phyloP scores from a whole-genome alignment of 2,329 filamentous ascomycete genomes.

The Akanthomyces muscarius region DNA sequence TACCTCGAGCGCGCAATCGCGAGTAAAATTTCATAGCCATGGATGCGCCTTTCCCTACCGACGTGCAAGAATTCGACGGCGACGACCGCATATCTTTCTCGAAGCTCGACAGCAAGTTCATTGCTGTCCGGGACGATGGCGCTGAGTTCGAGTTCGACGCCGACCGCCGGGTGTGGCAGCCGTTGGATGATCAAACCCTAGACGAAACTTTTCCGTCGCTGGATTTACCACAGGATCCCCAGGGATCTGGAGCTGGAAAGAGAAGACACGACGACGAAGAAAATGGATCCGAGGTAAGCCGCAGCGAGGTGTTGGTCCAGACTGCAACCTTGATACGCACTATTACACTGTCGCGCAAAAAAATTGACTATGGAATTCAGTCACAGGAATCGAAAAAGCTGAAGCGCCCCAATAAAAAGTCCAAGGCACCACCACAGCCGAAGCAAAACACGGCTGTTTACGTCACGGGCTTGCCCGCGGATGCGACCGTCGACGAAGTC shows the following conservation, averaged over 20 bases:
- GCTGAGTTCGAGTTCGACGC: conserved; percentile 80
- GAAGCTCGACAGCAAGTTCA: conserved; percentile 74
- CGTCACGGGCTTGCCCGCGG: conserved; percentile 78
- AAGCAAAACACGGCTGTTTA: conserved; percentile 85
- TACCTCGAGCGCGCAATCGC: not conserved
- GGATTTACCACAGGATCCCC: not conserved
- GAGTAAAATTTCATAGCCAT: conserved; percentile 23
- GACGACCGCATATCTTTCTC: conserved; percentile 86
- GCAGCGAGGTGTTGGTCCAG: not conserved
- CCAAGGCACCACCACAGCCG: conserved; percentile 46
- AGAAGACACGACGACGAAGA: conserved; percentile 38
- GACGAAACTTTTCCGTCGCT: conserved; percentile 28
- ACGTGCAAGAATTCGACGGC: conserved; percentile 65
- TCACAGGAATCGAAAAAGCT: conserved; percentile 17
- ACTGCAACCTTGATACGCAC: no score
- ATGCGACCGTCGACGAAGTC: conserved; percentile 77
- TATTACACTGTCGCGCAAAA: not conserved
- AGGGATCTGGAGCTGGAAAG: conserved; percentile 29
- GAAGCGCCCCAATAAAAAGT: conserved; percentile 41
- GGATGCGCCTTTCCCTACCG: conserved; percentile 46
- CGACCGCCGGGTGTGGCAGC: conserved; percentile 69
- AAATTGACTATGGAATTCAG: not conserved
- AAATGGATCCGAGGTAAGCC: conserved; percentile 41
- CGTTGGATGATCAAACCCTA: conserved; percentile 46
- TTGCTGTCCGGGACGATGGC: conserved; percentile 80